These are phyloP conservation scores for Lagenaria siceraria DNA, from an alignment of 306 rosid species.

Conservation along the genomic window DNA sequence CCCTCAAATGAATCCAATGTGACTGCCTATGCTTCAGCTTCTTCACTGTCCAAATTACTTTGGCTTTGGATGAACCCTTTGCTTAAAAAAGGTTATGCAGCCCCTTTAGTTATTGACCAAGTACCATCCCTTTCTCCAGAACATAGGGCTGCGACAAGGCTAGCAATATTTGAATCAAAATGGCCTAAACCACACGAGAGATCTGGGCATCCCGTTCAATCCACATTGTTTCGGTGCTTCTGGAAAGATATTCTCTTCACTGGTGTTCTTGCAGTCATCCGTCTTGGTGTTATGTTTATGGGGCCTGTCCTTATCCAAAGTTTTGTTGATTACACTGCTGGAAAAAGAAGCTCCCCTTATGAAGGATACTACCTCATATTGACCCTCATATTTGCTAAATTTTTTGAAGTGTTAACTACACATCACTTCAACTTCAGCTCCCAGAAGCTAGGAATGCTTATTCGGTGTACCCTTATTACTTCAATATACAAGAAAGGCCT, in stretches of 20 bases:
- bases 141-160: conserved; percentile 67
- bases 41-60: conserved; percentile 49
- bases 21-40: conserved; percentile 76
- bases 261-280: conserved; percentile 55
- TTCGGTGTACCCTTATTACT: conserved; percentile 66
- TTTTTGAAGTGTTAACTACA: conserved; percentile 53
- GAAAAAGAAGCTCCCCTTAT: conserved; percentile 53
- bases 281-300: conserved; percentile 57
- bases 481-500: conserved; percentile 78
- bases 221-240: conserved; percentile 67
- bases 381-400: conserved; percentile 52
- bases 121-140: conserved; percentile 61
- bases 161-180: conserved; percentile 42
- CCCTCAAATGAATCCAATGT: conserved; percentile 24
- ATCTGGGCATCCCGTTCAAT: conserved; percentile 56
- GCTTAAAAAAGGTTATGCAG: conserved; percentile 53
- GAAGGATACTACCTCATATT: conserved; percentile 82
- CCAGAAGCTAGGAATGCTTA: conserved; percentile 89
- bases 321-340: conserved; percentile 69
- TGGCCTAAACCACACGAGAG: conserved; percentile 76
- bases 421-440: conserved; percentile 88
- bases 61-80: conserved; percentile 94
- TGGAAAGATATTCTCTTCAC: conserved; percentile 63
- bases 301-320: conserved; percentile 72
- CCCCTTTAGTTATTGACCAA: conserved; percentile 55